These are phyloP conservation scores for Fomitopsis pulvina DNA, from an alignment of 768 basidiomycete genomes.

Conservation along the genomic window DNA sequence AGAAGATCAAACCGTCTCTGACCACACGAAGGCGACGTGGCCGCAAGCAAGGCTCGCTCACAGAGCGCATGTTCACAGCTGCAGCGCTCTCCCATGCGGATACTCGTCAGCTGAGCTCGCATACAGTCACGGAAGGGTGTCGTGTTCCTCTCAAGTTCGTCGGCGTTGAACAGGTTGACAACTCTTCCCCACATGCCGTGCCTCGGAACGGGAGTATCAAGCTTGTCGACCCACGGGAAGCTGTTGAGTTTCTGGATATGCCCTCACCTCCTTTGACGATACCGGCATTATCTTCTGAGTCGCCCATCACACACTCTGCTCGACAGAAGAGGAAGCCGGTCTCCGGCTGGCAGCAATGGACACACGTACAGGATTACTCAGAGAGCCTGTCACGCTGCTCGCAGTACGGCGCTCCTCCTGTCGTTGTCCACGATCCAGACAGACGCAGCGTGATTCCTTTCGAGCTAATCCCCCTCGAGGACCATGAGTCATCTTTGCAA, in stretches of 20 bases:
- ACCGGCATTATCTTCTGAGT: neutral
- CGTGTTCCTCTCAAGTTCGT: slow-evolving; percentile 25
- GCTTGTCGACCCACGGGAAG: slow-evolving; percentile 30
- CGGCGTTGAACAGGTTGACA: slow-evolving; percentile 6
- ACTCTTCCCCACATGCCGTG: slow-evolving; percentile 3
- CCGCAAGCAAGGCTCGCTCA: slow-evolving; percentile 18
- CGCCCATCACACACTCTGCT: neutral
- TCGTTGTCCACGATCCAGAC: neutral
- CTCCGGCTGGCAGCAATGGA: neutral
- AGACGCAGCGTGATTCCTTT: neutral
- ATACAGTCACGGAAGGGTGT: slow-evolving; percentile 14
- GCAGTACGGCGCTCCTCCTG: neutral
- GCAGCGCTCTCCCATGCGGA: slow-evolving; percentile 29
- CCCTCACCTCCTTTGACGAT: slow-evolving; percentile 9
- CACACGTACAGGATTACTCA: neutral
- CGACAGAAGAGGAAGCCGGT: neutral
- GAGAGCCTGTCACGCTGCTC: neutral
- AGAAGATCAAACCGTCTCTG: neutral
- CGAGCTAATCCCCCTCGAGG: slow-evolving; percentile 1
- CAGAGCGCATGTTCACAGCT: slow-evolving; percentile 30
- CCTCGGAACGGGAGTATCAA: slow-evolving; percentile 12
- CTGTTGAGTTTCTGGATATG: slow-evolving; percentile 18
- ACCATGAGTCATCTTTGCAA: slow-evolving; percentile 1
- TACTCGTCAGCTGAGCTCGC: slow-evolving; percentile 18
- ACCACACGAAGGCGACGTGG: neutral